A percentile compares a stretch with the other conserved stretches of the same genome.
phyloP scores from a whole-genome alignment of 2,329 filamentous ascomycete genomes.

The Ampelomyces quisqualis region DNA sequence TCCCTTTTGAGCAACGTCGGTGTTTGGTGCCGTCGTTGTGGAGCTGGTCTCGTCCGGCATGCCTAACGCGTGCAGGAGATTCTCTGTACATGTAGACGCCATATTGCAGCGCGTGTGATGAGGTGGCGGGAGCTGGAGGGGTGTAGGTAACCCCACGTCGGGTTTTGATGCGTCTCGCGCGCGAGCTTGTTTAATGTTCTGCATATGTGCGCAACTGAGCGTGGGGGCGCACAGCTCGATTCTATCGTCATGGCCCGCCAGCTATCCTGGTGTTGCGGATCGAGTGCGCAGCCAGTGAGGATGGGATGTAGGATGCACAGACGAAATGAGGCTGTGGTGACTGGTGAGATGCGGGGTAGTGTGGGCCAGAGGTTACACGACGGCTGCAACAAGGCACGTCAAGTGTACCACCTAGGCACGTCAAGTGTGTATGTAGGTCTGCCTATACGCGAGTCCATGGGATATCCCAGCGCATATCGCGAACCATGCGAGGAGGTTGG shows the following conservation, averaged over 20 bases:
- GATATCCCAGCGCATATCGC: conserved; percentile 19
- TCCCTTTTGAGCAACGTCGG: too few relatives aligned
- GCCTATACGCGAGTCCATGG: too few relatives aligned
- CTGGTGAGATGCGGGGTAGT: conserved; percentile 25
- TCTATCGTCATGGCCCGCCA: conserved; percentile 2
- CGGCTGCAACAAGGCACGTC: conserved; percentile 4
- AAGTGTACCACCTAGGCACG: too few relatives aligned
- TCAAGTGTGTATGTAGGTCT: too few relatives aligned
- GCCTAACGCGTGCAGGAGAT: too few relatives aligned
- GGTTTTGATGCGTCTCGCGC: conserved; percentile 19
- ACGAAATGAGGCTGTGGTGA: conserved; percentile 4
- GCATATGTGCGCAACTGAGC: conserved; percentile 10
- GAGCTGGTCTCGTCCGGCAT: too few relatives aligned
- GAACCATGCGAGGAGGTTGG: too few relatives aligned
- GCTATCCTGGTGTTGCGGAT: too few relatives aligned
- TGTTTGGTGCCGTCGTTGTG: too few relatives aligned
- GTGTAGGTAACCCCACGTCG: conserved; percentile 12
- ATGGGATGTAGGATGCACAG: conserved; percentile 10
- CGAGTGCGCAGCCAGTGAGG: not conserved
- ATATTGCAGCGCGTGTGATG: conserved; percentile 1
- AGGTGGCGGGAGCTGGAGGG: too few relatives aligned
- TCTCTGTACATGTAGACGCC: too few relatives aligned
- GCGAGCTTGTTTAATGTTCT: conserved; percentile 25
- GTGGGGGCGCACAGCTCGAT: conserved; percentile 20
- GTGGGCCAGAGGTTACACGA: conserved; percentile 12